These are phyloP conservation scores for Coriolopsis trogii DNA, from an alignment of 1,284 basidiomycete genomes.

Conservation along the genomic window DNA sequence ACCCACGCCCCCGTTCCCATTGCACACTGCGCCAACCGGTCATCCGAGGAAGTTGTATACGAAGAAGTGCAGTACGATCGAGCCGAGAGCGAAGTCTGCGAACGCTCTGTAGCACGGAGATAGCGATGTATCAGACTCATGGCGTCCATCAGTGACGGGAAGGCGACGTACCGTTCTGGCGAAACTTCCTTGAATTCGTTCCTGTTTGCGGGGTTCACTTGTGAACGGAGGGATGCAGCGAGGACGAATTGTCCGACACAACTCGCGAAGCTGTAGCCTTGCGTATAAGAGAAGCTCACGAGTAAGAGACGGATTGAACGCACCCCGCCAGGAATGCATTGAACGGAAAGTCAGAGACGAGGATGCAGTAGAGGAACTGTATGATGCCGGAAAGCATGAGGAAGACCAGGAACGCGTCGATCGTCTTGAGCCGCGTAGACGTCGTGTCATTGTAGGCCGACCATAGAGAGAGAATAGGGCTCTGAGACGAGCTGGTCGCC, in stretches of 20 bases:
- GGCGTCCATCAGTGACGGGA: neutral
- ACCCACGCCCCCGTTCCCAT: neutral
- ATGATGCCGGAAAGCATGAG: constrained; percentile 89
- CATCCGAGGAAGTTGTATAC: constrained; percentile 95
- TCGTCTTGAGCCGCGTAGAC: constrained; percentile 85
- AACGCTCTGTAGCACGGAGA: constrained; percentile 72
- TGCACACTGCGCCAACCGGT: constrained; percentile 16
- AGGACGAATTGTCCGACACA: constrained; percentile 97
- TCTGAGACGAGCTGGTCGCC: constrained; percentile 27
- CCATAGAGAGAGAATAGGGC: constrained; percentile 66
- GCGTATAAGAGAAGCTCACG: neutral
- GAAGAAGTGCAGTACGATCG: constrained; percentile 96
- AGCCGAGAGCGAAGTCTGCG: constrained; percentile 93
- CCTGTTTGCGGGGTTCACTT: constrained; percentile 88
- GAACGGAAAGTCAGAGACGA: constrained; percentile 94
- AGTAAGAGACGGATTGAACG: constrained; percentile 32
- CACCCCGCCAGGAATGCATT: constrained; percentile 97
- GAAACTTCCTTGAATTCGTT: constrained; percentile 89
- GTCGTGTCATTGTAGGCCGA: constrained; percentile 81
- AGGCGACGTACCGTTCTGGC: constrained; percentile 78
- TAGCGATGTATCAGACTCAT: neutral
- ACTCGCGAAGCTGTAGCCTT: constrained; percentile 76
- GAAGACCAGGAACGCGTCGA: constrained; percentile 93
- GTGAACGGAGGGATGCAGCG: constrained; percentile 87
- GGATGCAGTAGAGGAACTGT: constrained; percentile 91